Conservation (phyloP, 805 yeast genomes). For the Tetrapisispora taiwanensis region DNA sequence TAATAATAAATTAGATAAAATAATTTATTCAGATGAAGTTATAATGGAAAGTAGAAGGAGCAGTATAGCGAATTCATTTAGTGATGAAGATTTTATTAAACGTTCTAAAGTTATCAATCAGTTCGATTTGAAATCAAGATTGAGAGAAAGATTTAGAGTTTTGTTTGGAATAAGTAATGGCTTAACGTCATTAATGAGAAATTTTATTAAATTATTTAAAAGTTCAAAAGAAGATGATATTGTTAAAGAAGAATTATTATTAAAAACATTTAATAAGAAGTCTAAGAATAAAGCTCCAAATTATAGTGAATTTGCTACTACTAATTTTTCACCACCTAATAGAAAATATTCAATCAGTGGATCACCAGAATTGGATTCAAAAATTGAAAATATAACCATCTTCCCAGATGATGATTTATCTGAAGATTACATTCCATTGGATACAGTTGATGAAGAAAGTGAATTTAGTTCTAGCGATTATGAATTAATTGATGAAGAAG, state of each 20-base stretch:
- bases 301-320: neutral
- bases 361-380: neutral
- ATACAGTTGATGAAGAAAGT: neutral
- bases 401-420: conserved; percentile 23
- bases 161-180: neutral
- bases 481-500: conserved; percentile 4
- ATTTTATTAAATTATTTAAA: neutral
- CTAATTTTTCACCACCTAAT: neutral
- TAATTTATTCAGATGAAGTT: neutral
- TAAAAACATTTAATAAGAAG: neutral
- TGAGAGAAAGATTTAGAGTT: neutral
- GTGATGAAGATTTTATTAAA: neutral
- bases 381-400: conserved; percentile 1
- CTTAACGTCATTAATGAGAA: too few relatives aligned
- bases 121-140: neutral
- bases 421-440: conserved; percentile 18
- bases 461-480: neutral
- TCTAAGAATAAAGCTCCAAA: neutral
- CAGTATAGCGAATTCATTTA: neutral
- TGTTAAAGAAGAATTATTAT: neutral
- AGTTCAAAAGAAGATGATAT: neutral
- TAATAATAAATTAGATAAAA: conserved; percentile 7
- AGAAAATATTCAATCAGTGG: neutral
- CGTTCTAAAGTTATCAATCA: neutral
- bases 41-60: neutral